Percentiles rank a stretch among this genome's conserved stretches.
Conservation (phyloP, 257 asterid species). For the Sherardia arvensis region DNA sequence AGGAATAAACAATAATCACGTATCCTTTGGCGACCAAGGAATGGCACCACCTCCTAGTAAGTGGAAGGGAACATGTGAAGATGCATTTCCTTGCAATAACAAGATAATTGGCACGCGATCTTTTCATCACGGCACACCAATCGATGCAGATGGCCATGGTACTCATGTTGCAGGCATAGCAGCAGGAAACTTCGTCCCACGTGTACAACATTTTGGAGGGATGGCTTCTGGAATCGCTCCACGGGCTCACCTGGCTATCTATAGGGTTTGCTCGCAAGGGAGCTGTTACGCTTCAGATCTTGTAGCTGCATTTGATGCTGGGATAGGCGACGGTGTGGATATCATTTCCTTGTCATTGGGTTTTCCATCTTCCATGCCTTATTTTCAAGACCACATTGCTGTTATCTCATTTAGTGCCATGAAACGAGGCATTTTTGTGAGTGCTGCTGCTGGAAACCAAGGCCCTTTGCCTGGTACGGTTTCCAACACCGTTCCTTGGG, state of each 20-base stretch:
- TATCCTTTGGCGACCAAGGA: constrained; percentile 37
- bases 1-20: constrained; percentile 33
- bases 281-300: neutral
- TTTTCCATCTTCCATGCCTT: neutral
- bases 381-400: constrained; percentile 15
- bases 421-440: constrained; percentile 39
- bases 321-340: neutral
- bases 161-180: constrained; percentile 46
- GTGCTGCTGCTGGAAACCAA: constrained; percentile 22
- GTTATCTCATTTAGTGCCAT: constrained; percentile 31
- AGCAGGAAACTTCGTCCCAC: constrained; percentile 35
- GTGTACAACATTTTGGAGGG: constrained; percentile 35
- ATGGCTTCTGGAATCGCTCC: constrained; percentile 52
- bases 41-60: constrained; percentile 41
- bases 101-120: constrained; percentile 42
- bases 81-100: constrained; percentile 23
- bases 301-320: constrained; percentile 33
- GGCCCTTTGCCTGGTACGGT: constrained; percentile 17
- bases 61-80: constrained; percentile 45
- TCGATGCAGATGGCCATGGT: constrained; percentile 37
- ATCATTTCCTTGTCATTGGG: constrained; percentile 38
- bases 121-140: neutral
- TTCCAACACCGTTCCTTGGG: neutral
- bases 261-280: constrained; percentile 24
- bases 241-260: constrained; percentile 42